Evolutionary conservation across 345 rosid genomes (phyloP).

Genomic region (Lumnitzera racemosa): DNA sequence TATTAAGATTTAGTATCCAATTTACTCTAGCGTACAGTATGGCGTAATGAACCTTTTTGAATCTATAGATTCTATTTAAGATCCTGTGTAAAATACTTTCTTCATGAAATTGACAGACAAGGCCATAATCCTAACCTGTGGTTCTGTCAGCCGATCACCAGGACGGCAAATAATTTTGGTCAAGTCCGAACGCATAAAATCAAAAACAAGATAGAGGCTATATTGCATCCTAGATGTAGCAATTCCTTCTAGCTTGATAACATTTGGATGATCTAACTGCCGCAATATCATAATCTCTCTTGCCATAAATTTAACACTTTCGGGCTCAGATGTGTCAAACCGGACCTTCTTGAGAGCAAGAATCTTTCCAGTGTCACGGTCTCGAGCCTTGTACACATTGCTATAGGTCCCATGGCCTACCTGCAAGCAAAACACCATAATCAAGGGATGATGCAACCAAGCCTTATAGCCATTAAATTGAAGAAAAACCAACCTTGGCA

Average conservation of each 20-base stretch:
- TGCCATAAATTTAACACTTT: slow-evolving; percentile 88
- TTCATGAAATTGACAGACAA: slow-evolving; percentile 1
- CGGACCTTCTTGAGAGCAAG: slow-evolving; percentile 89
- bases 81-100: neutral
- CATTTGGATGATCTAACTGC: slow-evolving; percentile 70
- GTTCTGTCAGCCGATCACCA: slow-evolving; percentile 56
- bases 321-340: slow-evolving; percentile 76
- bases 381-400: slow-evolving; percentile 86
- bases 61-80: no score
- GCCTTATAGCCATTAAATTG: neutral
- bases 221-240: slow-evolving; percentile 92
- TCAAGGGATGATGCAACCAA: neutral
- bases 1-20: neutral
- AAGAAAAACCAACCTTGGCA: slow-evolving; percentile 37
- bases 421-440: slow-evolving; percentile 22
- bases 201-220: slow-evolving; percentile 80
- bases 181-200: slow-evolving; percentile 61
- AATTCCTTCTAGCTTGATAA: slow-evolving; percentile 75
- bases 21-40: no score
- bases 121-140: slow-evolving; percentile 31
- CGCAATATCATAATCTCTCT: slow-evolving; percentile 73
- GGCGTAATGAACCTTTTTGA: no score
- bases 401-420: slow-evolving; percentile 90
- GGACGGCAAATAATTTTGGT: slow-evolving; percentile 59
- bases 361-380: slow-evolving; percentile 54